These are phyloP conservation scores for Phytopythium aichiense DNA, from an alignment of 352 stramenopile species.

Conservation along the genomic window DNA sequence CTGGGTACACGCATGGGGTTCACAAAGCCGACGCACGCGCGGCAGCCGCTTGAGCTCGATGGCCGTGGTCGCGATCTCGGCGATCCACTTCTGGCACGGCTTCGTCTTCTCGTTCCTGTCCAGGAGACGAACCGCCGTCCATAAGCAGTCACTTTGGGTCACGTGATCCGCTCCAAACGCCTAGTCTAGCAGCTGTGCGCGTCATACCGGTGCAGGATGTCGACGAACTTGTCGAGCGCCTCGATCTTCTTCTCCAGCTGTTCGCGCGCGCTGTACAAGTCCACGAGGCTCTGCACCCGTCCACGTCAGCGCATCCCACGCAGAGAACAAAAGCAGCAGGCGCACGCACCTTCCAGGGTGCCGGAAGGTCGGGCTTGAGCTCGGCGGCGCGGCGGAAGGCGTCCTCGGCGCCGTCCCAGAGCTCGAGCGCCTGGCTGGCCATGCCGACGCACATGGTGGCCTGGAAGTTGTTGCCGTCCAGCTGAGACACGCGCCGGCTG, in stretches of 20 bases:
- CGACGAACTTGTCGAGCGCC: conserved; percentile 66
- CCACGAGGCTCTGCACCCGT: conserved; percentile 56
- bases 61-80: conserved; percentile 54
- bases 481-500: conserved; percentile 65
- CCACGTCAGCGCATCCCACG: conserved; percentile 6
- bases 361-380: conserved; percentile 68
- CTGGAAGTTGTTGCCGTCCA: conserved; percentile 79
- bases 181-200: not conserved
- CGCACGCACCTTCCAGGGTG: conserved; percentile 68
- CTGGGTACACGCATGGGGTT: not conserved
- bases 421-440: conserved; percentile 65
- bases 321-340: not conserved
- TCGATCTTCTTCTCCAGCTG: conserved; percentile 60
- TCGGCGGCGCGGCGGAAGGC: conserved; percentile 60
- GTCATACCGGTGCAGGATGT: conserved; percentile 56
- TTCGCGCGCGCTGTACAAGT: conserved; percentile 54
- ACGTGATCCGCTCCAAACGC: not conserved
- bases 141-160: not conserved
- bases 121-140: not conserved
- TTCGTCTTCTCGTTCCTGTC: conserved; percentile 69
- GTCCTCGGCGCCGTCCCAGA: conserved; percentile 71
- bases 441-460: conserved; percentile 79
- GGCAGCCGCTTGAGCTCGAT: conserved; percentile 46
- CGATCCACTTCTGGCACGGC: conserved; percentile 75
- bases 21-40: conserved; percentile 20